Conservation (phyloP, 2,329 filamentous ascomycete species). For the Colletotrichum orchidophilum region DNA sequence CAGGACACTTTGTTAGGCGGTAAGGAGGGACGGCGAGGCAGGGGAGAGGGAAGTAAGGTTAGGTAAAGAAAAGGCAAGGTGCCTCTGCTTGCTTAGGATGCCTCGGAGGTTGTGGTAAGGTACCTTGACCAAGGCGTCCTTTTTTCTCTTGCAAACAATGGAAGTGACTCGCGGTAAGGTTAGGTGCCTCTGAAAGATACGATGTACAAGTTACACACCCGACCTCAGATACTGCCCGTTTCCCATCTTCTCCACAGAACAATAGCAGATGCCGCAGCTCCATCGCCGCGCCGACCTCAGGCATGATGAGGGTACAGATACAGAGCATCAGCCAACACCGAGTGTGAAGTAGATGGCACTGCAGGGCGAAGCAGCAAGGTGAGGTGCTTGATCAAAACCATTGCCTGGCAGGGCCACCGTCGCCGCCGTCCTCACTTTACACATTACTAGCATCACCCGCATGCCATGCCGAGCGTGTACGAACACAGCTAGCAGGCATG, state of each 20-base stretch:
- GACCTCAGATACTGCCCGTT: too few species aligned
- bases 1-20: constrained; percentile 5
- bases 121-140: not conserved
- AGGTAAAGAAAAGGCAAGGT: not conserved
- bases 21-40: not conserved
- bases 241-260: not conserved
- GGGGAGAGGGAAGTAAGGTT: too few species aligned
- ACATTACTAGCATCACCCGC: not conserved
- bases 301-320: not conserved
- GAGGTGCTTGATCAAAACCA: not conserved
- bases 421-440: not conserved
- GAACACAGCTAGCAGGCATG: not conserved
- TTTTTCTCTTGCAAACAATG: not conserved
- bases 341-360: not conserved
- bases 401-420: not conserved
- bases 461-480: not conserved
- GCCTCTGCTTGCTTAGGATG: constrained; percentile 7
- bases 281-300: not conserved
- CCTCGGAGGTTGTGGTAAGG: not conserved
- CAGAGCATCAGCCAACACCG: not conserved
- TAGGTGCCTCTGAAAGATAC: too few species aligned
- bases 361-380: not conserved
- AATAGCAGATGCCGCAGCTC: not conserved
- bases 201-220: too few species aligned
- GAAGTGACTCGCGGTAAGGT: not conserved